Percentiles rank a stretch among this genome's conserved stretches.
Conservation (phyloP, 2,329 filamentous ascomycete genomes). For the Calonectria fujianensis region DNA sequence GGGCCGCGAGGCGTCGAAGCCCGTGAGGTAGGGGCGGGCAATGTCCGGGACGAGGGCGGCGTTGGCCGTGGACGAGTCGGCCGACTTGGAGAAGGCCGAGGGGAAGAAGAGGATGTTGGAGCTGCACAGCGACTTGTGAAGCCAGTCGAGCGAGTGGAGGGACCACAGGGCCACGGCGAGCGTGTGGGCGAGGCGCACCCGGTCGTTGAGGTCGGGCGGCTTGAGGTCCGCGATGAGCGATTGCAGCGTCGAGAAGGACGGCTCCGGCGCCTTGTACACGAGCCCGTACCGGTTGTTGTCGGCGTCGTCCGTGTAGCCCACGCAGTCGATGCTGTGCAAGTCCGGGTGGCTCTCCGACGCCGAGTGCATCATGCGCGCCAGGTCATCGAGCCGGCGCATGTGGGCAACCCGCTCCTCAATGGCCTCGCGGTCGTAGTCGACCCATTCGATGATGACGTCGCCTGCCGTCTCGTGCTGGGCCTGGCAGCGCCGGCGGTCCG, state of each 20-base stretch:
- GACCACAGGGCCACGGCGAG: conserved; percentile 68
- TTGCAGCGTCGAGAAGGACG: conserved; percentile 63
- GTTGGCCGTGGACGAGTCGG: conserved; percentile 58
- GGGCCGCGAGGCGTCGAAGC: conserved; percentile 74
- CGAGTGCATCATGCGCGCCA: conserved; percentile 68
- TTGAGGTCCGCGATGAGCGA: conserved; percentile 64
- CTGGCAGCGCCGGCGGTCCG: conserved; percentile 53
- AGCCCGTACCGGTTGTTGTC: conserved; percentile 64
- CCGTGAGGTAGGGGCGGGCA: conserved; percentile 67
- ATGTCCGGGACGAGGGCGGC: conserved; percentile 64
- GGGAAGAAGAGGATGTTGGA: conserved; percentile 74
- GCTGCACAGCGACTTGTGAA: conserved; percentile 74
- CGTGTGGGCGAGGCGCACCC: conserved; percentile 64
- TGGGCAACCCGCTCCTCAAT: conserved; percentile 65
- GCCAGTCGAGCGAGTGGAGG: conserved; percentile 73
- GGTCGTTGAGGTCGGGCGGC: conserved; percentile 66
- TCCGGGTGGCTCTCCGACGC: conserved; percentile 67
- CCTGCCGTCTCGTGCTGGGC: conserved; percentile 59
- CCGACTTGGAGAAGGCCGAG: conserved; percentile 60
- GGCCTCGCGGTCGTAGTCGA: conserved; percentile 65
- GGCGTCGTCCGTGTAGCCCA: conserved; percentile 67
- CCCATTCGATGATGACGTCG: conserved; percentile 66
- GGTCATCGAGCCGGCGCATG: conserved; percentile 67
- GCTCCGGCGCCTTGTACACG: conserved; percentile 62
- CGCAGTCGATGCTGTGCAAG: conserved; percentile 67